phyloP scores from a whole-genome alignment of 2,329 filamentous ascomycete genomes.

The Trichoderma oligosporum region DNA sequence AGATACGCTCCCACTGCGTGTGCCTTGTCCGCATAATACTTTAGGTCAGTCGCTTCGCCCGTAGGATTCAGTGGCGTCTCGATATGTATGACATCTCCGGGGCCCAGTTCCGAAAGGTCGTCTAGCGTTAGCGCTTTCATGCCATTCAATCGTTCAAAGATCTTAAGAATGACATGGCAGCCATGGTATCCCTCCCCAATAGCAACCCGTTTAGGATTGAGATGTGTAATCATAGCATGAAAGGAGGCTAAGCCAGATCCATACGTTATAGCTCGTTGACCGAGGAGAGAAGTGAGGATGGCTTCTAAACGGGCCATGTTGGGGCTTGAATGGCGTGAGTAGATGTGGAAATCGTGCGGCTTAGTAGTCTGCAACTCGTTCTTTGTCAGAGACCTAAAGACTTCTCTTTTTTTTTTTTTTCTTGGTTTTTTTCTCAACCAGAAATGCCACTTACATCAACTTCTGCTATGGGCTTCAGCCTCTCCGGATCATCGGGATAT shows the following conservation, averaged over 20 bases:
- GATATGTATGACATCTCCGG: constrained; percentile 82
- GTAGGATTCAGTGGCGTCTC: constrained; percentile 94
- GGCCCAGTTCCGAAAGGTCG: constrained; percentile 59
- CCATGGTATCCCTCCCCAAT: constrained; percentile 89
- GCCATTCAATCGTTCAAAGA: constrained; percentile 72
- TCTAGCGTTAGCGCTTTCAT: constrained; percentile 69
- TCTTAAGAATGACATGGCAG: constrained; percentile 75
- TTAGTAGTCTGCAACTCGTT: not conserved
- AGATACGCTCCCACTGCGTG: constrained; percentile 69
- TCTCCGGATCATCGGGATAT: constrained; percentile 67
- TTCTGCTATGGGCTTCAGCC: constrained; percentile 44
- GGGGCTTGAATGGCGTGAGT: constrained; percentile 75
- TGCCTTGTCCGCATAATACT: constrained; percentile 67
- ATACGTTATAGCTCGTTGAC: constrained; percentile 71
- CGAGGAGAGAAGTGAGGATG: constrained; percentile 69
- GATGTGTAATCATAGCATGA: constrained; percentile 77
- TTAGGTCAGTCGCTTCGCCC: constrained; percentile 73
- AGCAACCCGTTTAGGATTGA: constrained; percentile 79
- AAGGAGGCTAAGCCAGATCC: constrained; percentile 82
- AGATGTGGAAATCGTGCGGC: constrained; percentile 65
- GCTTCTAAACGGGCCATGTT: constrained; percentile 83
- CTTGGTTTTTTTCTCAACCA: not conserved
- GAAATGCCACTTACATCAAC: constrained; percentile 47
- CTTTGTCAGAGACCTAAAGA: not conserved
- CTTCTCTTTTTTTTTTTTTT: not conserved